Conservation (phyloP, 257 asterid species). For the Scutellaria galericulata region DNA sequence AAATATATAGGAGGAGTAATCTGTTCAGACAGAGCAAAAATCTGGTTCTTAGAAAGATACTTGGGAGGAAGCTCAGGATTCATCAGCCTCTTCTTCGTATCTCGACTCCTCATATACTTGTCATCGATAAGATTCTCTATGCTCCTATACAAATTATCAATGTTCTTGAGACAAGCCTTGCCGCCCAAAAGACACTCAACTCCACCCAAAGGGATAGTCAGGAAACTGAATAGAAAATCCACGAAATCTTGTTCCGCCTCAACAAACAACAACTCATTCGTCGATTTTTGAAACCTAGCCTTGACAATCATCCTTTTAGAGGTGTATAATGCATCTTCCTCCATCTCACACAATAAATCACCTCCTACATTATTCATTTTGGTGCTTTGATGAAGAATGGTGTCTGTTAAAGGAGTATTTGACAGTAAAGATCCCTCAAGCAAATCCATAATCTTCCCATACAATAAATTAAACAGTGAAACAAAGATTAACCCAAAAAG, state of each 20-base stretch:
- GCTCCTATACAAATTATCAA: slow-evolving; percentile 24
- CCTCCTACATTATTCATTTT: not conserved
- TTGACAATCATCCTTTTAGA: slow-evolving; percentile 19
- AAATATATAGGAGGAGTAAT: too few relatives aligned
- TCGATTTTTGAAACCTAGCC: slow-evolving; percentile 19
- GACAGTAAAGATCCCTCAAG: slow-evolving; percentile 26
- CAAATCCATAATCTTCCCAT: slow-evolving; percentile 33
- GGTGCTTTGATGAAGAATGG: not conserved
- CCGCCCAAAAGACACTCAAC: slow-evolving; percentile 1
- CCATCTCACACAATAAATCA: not conserved
- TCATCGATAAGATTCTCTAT: not conserved
- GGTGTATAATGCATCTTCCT: not conserved
- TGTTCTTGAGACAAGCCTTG: not conserved
- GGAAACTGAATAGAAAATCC: slow-evolving; percentile 19
- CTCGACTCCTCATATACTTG: too few relatives aligned
- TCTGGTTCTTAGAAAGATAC: too few relatives aligned
- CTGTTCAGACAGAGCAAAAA: too few relatives aligned
- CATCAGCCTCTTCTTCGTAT: too few relatives aligned
- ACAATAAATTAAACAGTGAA: not conserved
- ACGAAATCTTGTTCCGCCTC: slow-evolving; percentile 15
- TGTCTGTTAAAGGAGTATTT: slow-evolving; percentile 11
- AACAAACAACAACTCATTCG: slow-evolving; percentile 21
- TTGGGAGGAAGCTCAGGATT: too few relatives aligned
- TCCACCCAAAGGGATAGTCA: slow-evolving; percentile 15
- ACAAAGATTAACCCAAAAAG: not conserved